phyloP scores from a whole-genome alignment of 371 early-diverging fungal genomes.

The Saksenaea oblongispora region DNA sequence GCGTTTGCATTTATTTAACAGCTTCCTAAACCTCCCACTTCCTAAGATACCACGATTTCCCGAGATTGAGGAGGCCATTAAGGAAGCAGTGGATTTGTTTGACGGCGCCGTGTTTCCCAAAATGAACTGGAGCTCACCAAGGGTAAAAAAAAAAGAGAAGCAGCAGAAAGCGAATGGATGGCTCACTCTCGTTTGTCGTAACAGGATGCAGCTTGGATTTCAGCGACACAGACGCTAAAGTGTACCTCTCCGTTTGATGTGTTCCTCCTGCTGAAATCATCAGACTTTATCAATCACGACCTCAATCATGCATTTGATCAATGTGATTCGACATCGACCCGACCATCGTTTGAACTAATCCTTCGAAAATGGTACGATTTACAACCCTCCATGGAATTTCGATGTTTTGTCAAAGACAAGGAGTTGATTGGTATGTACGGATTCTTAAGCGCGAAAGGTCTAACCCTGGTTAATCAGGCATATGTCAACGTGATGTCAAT shows the following conservation, averaged over 20 bases:
- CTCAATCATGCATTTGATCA: conserved; percentile 74
- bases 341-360: conserved; percentile 54
- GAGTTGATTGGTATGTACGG: conserved; percentile 58
- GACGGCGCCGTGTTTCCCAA: conserved; percentile 91
- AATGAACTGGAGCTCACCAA: conserved; percentile 93
- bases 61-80: conserved; percentile 60
- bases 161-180: too few relatives aligned
- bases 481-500: conserved; percentile 74
- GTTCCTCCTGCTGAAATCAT: conserved; percentile 84
- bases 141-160: conserved; percentile 38
- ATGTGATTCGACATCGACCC: conserved; percentile 36
- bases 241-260: conserved; percentile 81
- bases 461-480: conserved; percentile 27
- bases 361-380: conserved; percentile 87
- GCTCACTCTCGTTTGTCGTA: too few relatives aligned
- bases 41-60: conserved; percentile 62
- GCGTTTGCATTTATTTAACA: background rate
- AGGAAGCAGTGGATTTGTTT: conserved; percentile 64
- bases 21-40: background rate
- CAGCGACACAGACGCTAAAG: conserved; percentile 73
- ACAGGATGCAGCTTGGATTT: conserved; percentile 91
- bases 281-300: conserved; percentile 89
- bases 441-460: background rate
- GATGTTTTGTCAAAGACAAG: conserved; percentile 82
- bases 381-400: conserved; percentile 88